A percentile compares a stretch with the other conserved stretches of the same genome.
Conservation (phyloP, 352 stramenopile species). For the Phytophthora quininea region DNA sequence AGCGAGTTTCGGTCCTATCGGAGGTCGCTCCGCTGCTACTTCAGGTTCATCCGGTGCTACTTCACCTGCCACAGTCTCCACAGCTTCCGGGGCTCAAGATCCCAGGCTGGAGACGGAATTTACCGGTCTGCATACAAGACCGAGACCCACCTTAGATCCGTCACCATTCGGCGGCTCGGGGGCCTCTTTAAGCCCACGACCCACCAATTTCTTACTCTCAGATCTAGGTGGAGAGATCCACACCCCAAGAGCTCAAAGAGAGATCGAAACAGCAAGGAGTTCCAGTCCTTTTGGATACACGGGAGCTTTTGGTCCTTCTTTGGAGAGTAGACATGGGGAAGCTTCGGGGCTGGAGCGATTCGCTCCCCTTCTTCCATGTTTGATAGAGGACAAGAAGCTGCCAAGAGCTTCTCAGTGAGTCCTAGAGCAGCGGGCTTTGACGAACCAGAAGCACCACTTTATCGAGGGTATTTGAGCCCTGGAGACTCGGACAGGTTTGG, state of each 20-base stretch:
- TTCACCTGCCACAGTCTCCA: neutral
- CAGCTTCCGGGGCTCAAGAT: conserved; percentile 3
- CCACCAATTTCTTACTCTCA: conserved; percentile 51
- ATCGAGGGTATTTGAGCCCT: conserved; percentile 23
- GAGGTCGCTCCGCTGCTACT: conserved; percentile 29
- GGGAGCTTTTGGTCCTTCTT: conserved; percentile 28
- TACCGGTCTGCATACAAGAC: conserved; percentile 22
- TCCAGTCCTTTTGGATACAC: conserved; percentile 40
- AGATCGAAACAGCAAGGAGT: conserved; percentile 14
- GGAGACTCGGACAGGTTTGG: conserved; percentile 13
- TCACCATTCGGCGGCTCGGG: conserved; percentile 30
- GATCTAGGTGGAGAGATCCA: conserved; percentile 68
- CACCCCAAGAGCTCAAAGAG: conserved; percentile 26
- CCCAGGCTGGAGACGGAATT: conserved; percentile 23
- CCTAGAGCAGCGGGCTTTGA: conserved; percentile 1
- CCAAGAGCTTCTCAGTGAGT: conserved; percentile 28
- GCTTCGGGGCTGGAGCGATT: conserved; percentile 30
- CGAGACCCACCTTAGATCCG: conserved; percentile 25
- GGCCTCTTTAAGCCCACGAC: conserved; percentile 17
- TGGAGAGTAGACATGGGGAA: conserved; percentile 17
- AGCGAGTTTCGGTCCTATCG: conserved; percentile 56
- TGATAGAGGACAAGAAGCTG: conserved; percentile 21
- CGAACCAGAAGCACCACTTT: conserved; percentile 16
- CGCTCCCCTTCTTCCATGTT: conserved; percentile 43
- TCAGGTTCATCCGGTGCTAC: neutral